These are phyloP conservation scores for Aspergillus alliaceus DNA, from an alignment of 2,329 filamentous ascomycete genomes.

Conservation along the genomic window DNA sequence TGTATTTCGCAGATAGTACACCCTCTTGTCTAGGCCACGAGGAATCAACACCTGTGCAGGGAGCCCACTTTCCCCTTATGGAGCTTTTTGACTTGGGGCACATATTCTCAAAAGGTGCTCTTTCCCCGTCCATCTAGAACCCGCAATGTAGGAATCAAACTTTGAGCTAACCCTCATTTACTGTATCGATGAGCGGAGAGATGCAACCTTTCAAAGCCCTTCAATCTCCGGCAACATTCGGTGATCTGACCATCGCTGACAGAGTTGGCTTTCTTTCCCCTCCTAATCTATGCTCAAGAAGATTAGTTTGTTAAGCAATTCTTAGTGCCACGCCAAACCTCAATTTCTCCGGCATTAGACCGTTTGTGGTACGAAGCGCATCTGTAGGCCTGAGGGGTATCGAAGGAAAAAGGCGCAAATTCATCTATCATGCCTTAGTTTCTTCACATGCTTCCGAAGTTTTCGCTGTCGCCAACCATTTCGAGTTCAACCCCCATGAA, in stretches of 20 bases:
- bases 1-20: too few relatives aligned
- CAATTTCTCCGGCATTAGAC: not conserved
- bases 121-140: not conserved
- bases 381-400: not conserved
- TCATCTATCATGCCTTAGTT: slow-evolving; percentile 4
- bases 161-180: not conserved
- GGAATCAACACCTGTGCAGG: too few relatives aligned
- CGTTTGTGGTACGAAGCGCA: slow-evolving; percentile 2
- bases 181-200: not conserved
- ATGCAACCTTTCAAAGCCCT: not conserved
- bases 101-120: not conserved
- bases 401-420: slow-evolving; percentile 1
- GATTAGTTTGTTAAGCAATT: slow-evolving; percentile 6
- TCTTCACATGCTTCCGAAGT: slow-evolving; percentile 8
- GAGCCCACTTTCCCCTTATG: not conserved
- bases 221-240: slow-evolving; percentile 2
- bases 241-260: not conserved
- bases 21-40: too few relatives aligned
- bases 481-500: not conserved
- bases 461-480: not conserved
- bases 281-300: not conserved
- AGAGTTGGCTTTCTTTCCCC: not conserved
- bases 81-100: not conserved
- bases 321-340: slow-evolving; percentile 2
- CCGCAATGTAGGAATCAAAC: not conserved